phyloP scores from a whole-genome alignment of 257 asterid genomes.

The Gentiana macrophylla region DNA sequence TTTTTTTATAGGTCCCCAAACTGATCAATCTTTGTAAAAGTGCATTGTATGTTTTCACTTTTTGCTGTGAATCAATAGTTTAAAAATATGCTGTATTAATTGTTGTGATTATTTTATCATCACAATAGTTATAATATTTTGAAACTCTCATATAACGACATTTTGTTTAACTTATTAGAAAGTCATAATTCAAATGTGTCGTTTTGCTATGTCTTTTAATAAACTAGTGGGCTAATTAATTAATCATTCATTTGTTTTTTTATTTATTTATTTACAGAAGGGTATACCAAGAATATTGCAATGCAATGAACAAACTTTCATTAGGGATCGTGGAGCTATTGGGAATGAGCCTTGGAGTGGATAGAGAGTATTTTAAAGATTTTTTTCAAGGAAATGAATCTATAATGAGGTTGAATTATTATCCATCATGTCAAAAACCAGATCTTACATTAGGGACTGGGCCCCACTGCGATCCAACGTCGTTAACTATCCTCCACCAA shows the following conservation, averaged over 20 bases:
- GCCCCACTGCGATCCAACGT: constrained; percentile 93
- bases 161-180: background rate
- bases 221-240: background rate
- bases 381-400: constrained; percentile 70
- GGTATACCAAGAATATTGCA: constrained; percentile 60
- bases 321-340: constrained; percentile 77
- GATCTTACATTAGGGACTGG: constrained; percentile 80
- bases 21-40: no score
- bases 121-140: background rate
- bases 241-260: background rate
- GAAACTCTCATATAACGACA: background rate
- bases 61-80: no score
- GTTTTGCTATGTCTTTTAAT: background rate
- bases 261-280: constrained; percentile 26
- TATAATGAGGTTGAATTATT: constrained; percentile 79
- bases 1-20: no score
- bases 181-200: background rate
- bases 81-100: no score
- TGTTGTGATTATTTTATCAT: no score
- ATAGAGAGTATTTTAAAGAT: constrained; percentile 27
- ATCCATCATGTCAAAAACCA: constrained; percentile 78
- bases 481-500: constrained; percentile 92
- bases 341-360: constrained; percentile 71
- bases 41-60: no score
- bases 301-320: constrained; percentile 63